Conservation (phyloP, 768 basidiomycete species). For the Mrakia blollopis region DNA sequence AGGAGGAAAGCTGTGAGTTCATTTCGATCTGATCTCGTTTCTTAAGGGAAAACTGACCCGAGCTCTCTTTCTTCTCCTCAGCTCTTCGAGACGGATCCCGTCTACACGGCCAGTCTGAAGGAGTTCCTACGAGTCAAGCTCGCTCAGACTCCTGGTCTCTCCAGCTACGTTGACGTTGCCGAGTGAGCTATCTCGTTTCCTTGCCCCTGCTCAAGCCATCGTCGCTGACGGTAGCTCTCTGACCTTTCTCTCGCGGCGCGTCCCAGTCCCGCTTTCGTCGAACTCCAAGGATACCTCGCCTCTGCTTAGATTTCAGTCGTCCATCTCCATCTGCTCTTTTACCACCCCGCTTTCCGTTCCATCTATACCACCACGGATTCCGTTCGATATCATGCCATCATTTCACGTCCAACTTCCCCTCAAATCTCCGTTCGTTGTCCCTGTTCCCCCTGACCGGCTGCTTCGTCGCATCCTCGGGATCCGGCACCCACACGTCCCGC, state of each 20-base stretch:
- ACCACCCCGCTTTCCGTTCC: neutral
- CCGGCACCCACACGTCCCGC: conserved; percentile 19
- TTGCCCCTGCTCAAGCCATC: too few species aligned
- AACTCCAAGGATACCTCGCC: conserved; percentile 27
- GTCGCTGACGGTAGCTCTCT: too few species aligned
- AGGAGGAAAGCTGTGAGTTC: conserved; percentile 15
- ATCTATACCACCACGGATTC: neutral
- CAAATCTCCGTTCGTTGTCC: neutral
- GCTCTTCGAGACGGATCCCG: conserved; percentile 28
- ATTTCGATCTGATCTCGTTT: neutral
- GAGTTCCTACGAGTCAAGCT: conserved; percentile 22
- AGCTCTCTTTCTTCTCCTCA: neutral
- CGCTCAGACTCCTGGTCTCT: conserved; percentile 18
- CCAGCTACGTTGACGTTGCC: conserved; percentile 15
- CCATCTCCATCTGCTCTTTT: neutral
- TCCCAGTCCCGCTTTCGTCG: conserved; percentile 29
- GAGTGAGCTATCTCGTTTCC: conserved; percentile 8
- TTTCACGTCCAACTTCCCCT: neutral
- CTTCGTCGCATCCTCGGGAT: neutral
- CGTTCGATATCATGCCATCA: neutral
- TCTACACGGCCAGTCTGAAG: conserved; percentile 27
- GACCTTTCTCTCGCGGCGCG: neutral
- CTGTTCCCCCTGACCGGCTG: neutral
- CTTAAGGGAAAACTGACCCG: neutral
- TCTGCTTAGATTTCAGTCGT: neutral